These are phyloP conservation scores for Pyrenophora seminiperda DNA, from an alignment of 2,329 filamentous ascomycete genomes.

Conservation along the genomic window DNA sequence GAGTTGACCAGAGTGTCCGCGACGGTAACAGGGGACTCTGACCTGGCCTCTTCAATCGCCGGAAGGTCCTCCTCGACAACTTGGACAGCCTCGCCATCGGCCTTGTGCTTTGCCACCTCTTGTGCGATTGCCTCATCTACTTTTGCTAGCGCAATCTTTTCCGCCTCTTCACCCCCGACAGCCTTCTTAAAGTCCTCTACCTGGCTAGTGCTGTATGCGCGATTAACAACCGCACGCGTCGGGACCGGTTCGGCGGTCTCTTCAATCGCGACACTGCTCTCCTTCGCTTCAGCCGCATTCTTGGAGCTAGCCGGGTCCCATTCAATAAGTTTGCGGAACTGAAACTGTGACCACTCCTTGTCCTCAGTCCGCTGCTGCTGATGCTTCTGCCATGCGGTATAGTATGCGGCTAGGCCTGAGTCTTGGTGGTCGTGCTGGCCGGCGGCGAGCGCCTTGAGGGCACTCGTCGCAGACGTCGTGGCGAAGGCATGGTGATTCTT, in stretches of 20 bases:
- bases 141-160: slow-evolving; percentile 70
- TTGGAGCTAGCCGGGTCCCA: slow-evolving; percentile 69
- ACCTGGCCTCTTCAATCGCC: slow-evolving; percentile 35
- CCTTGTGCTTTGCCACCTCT: slow-evolving; percentile 70
- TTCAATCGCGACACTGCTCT: slow-evolving; percentile 39
- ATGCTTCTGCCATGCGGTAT: slow-evolving; percentile 83
- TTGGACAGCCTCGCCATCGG: slow-evolving; percentile 50
- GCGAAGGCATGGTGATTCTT: slow-evolving; percentile 80
- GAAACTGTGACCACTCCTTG: slow-evolving; percentile 88
- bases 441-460: slow-evolving; percentile 41
- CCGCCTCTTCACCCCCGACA: slow-evolving; percentile 54
- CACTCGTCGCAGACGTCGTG: slow-evolving; percentile 44
- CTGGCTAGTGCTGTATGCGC: slow-evolving; percentile 59
- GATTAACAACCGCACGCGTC: slow-evolving; percentile 47
- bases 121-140: slow-evolving; percentile 84
- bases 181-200: slow-evolving; percentile 66
- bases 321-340: slow-evolving; percentile 85
- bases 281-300: slow-evolving; percentile 47
- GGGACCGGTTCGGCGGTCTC: slow-evolving; percentile 38
- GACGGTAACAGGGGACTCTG: slow-evolving; percentile 40
- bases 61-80: slow-evolving; percentile 43
- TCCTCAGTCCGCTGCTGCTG: slow-evolving; percentile 66
- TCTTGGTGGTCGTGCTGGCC: slow-evolving; percentile 45
- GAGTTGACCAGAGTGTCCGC: slow-evolving; percentile 37
- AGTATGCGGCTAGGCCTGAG: slow-evolving; percentile 81